Evolutionary conservation across 805 yeast species (phyloP), one percentile per base, ranked within the genome.

Genomic region (Hanseniaspora mollemarum): DNA sequence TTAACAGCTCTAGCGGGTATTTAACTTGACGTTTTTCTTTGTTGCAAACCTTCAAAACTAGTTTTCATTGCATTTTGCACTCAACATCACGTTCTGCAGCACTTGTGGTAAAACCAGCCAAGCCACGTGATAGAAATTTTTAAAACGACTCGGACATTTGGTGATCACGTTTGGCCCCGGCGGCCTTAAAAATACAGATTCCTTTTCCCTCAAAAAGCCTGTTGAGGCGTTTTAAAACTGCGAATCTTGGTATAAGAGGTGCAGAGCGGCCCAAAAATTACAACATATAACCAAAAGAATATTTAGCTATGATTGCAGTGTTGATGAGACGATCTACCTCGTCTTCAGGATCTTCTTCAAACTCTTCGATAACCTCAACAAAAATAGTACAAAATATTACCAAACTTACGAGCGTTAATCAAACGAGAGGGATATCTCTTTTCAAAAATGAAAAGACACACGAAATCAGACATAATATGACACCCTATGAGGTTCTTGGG

Each of bases 401-500:
- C 8, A 28, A 28, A 12, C 8, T 28, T 28, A 9, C 31, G 8
- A 28, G 12, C 12, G 31, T 28, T 8, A 12, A 9, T 28, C 31
- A 28, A 28, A 28, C 8, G 12, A 28, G 31, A 32, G 16, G 7
- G n/a, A 19, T 22, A 4, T 15, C 19, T 9, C 10, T 8, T 1
- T 21, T n/a, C 12, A 22, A 24, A 26, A 18, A 9, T n/a, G 31
- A 43, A 16, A 25, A 32, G 1, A 22, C 8, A 0, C 49, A 46
- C 21, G 39, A 31, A 10, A 38, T 46, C 21, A 31, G 21, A 5
- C n/a, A 31, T 12, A 38, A 39, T 5, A 46, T 46, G 51, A 29
- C 51, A 2, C 51, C 51, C 9, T 46, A 46, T n/a, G 39, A 46
- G 28, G 51, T 46, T 8, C 9, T 46, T 4, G 28, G 31, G n/a